These are phyloP conservation scores for Penicillium digitatum DNA, from an alignment of 2,329 filamentous ascomycete genomes.

Conservation along the genomic window DNA sequence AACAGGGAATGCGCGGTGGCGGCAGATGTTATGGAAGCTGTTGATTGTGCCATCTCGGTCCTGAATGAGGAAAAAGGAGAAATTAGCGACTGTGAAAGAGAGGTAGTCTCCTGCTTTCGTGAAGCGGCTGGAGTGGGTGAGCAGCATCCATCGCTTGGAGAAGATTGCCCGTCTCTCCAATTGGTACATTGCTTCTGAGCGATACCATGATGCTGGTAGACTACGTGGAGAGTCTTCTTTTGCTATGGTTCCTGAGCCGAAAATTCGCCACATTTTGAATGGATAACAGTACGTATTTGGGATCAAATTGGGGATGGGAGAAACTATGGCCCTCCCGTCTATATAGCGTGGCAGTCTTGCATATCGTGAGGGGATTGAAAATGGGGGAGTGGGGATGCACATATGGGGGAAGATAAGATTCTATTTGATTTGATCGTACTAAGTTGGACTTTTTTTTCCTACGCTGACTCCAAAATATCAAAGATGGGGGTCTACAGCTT, in stretches of 20 bases:
- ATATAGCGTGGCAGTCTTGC: neutral
- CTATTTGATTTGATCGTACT: no score
- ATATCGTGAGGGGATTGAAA: neutral
- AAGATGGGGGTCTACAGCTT: slow-evolving; percentile 8
- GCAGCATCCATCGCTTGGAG: slow-evolving; percentile 25
- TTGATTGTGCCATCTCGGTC: slow-evolving; percentile 16
- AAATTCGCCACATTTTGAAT: slow-evolving; percentile 15
- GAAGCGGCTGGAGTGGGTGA: slow-evolving; percentile 23
- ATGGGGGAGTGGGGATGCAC: neutral
- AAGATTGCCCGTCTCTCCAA: slow-evolving; percentile 27
- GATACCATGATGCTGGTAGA: slow-evolving; percentile 27
- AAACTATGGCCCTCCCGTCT: neutral
- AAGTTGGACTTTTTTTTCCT: neutral
- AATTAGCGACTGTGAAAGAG: slow-evolving; percentile 15
- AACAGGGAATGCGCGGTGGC: slow-evolving; percentile 22
- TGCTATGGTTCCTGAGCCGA: neutral
- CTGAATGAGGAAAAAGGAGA: slow-evolving; percentile 15
- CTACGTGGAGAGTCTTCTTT: slow-evolving; percentile 10
- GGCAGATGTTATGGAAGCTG: slow-evolving; percentile 26
- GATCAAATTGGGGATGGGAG: neutral
- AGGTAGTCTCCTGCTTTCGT: slow-evolving; percentile 22
- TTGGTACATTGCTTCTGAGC: slow-evolving; percentile 25
- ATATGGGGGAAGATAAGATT: neutral
- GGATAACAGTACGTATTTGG: neutral
- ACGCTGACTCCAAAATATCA: neutral